phyloP scores from a whole-genome alignment of 805 yeast species.

The Groenewaldozyma tartarivorans region DNA sequence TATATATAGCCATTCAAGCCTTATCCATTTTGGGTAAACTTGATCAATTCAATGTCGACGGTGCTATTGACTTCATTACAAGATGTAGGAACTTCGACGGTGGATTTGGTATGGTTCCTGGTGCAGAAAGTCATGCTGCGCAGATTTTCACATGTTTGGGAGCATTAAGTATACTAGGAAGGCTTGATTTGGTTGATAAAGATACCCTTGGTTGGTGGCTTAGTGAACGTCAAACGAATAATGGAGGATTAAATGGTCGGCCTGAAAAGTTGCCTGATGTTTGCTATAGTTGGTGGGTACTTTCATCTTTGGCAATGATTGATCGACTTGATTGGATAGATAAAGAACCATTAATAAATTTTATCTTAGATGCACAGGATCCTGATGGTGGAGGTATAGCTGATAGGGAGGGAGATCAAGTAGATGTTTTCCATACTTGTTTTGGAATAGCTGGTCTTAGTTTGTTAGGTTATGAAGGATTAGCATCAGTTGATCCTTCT shows the following conservation, averaged over 20 bases:
- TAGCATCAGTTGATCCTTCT: constrained; percentile 68
- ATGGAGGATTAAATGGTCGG: constrained; percentile 93
- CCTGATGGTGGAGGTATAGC: constrained; percentile 75
- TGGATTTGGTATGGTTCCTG: constrained; percentile 88
- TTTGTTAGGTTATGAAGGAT: constrained; percentile 51
- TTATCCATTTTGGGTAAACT: constrained; percentile 61
- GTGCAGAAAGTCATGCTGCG: constrained; percentile 92
- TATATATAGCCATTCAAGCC: constrained; percentile 69
- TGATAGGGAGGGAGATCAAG: constrained; percentile 84
- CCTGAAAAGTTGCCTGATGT: constrained; percentile 95
- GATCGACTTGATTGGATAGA: constrained; percentile 72
- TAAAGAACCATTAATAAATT: constrained; percentile 45
- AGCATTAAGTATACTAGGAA: constrained; percentile 58
- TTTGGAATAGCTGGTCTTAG: constrained; percentile 88
- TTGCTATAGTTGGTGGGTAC: constrained; percentile 98
- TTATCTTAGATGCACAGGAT: constrained; percentile 75
- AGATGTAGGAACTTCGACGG: constrained; percentile 89
- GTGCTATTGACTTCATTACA: constrained; percentile 54
- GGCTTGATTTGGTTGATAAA: constrained; percentile 39
- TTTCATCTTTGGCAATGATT: constrained; percentile 63
- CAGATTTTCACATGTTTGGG: constrained; percentile 83
- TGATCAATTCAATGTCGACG: constrained; percentile 33
- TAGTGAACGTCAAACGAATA: constrained; percentile 75
- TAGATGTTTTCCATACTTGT: constrained; percentile 85
- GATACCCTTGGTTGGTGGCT: constrained; percentile 70